Conservation (phyloP, 2,329 filamentous ascomycete species). For the Aspergillus piperis region DNA sequence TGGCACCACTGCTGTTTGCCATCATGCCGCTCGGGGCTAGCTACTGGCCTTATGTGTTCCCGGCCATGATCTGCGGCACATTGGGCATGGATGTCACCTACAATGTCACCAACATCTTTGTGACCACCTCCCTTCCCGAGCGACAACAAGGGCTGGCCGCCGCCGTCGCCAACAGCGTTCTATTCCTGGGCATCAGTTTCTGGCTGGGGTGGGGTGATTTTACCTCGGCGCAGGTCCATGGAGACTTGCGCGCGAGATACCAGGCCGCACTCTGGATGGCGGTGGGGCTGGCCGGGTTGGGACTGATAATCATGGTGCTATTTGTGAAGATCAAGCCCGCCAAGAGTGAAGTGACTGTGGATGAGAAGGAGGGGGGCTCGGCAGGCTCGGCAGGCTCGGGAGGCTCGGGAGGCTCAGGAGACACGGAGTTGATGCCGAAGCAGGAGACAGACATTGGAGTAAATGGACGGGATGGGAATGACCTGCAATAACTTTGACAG, state of each 20-base stretch:
- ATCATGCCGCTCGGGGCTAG: conserved; percentile 58
- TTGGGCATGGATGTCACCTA: conserved; percentile 75
- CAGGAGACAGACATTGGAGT: too few relatives aligned
- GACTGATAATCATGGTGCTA: conserved; percentile 54
- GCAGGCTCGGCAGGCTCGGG: too few relatives aligned
- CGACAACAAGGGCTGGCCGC: conserved; percentile 71
- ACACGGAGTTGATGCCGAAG: not conserved
- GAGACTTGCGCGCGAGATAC: conserved; percentile 57
- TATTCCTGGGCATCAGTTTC: conserved; percentile 72
- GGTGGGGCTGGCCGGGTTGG: conserved; percentile 55
- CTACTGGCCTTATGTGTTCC: conserved; percentile 76
- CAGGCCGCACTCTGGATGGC: conserved; percentile 67
- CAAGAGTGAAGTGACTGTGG: conserved; percentile 58
- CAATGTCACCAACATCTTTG: conserved; percentile 74
- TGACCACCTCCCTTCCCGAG: conserved; percentile 69
- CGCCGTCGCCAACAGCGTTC: conserved; percentile 67
- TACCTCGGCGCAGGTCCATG: conserved; percentile 47
- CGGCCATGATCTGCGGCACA: conserved; percentile 62
- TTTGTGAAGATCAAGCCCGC: conserved; percentile 60
- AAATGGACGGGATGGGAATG: too few relatives aligned
- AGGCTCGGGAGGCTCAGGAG: not conserved
- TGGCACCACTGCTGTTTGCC: conserved; percentile 64
- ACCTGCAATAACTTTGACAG: too few relatives aligned
- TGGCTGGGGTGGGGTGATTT: conserved; percentile 72
- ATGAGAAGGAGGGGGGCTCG: conserved; percentile 43